Evolutionary conservation across 495 filamentous ascomycete species (phyloP).

Genomic region (Cladorrhinum samala): DNA sequence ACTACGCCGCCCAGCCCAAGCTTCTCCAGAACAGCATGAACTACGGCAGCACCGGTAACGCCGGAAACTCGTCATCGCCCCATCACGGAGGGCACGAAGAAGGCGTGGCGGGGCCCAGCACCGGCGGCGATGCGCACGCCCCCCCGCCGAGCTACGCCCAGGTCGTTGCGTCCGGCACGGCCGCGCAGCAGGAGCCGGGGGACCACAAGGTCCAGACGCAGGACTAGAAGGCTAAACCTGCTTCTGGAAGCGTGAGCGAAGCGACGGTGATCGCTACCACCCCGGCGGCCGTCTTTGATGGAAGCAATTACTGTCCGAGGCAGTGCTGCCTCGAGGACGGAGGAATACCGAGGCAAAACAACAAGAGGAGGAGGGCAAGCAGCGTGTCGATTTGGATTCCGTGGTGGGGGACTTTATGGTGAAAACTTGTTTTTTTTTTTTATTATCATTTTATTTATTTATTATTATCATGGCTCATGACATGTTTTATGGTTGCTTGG

Average conservation of each 20-base stretch:
- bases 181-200: too few relatives aligned
- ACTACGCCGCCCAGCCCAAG: conserved; percentile 16
- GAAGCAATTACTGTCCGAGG: background rate
- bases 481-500: background rate
- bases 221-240: conserved; percentile 38
- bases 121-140: conserved; percentile 22
- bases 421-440: conserved; percentile 6
- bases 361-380: background rate
- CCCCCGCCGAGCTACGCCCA: conserved; percentile 77
- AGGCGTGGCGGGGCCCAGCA: conserved; percentile 25
- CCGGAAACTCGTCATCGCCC: conserved; percentile 7
- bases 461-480: background rate
- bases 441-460: background rate
- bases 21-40: conserved; percentile 31
- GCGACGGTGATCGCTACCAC: background rate
- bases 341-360: background rate
- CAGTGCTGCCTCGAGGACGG: background rate
- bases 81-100: conserved; percentile 23
- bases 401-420: conserved; percentile 13
- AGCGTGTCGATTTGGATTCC: conserved; percentile 16
- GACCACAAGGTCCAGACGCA: conserved; percentile 81
- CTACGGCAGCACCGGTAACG: conserved; percentile 31
- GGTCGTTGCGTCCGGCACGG: too few relatives aligned
- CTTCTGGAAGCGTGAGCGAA: background rate
- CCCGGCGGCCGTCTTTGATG: too few relatives aligned